Conservation (phyloP, 768 basidiomycete genomes). For the Pleurotus tuoliensis region DNA sequence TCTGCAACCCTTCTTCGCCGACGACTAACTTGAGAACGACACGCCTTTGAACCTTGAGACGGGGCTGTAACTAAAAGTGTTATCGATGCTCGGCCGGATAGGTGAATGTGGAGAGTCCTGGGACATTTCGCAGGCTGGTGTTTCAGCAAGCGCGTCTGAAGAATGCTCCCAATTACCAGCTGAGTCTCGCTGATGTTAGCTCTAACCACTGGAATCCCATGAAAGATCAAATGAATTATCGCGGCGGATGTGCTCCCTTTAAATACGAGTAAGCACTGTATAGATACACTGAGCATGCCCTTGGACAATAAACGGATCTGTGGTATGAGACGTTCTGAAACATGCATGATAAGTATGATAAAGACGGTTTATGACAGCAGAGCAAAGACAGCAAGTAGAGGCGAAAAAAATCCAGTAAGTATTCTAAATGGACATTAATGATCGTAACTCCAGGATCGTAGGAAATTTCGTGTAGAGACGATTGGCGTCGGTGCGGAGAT, state of each 20-base stretch:
- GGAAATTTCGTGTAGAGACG: constrained; percentile 21
- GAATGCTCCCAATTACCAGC: too few relatives aligned
- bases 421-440: background rate
- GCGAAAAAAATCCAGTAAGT: too few relatives aligned
- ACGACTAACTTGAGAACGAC: too few relatives aligned
- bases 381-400: background rate
- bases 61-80: background rate
- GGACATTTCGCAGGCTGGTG: too few relatives aligned
- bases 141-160: too few relatives aligned
- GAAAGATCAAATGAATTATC: background rate
- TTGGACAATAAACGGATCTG: background rate
- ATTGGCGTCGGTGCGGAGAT: constrained; percentile 32
- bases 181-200: too few relatives aligned
- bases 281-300: background rate
- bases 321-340: background rate
- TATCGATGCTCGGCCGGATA: background rate
- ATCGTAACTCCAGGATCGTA: constrained; percentile 29
- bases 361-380: background rate
- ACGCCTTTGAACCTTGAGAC: too few relatives aligned
- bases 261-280: background rate
- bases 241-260: background rate
- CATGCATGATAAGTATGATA: background rate
- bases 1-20: background rate
- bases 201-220: too few relatives aligned
- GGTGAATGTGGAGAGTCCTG: background rate